phyloP scores from a whole-genome alignment of 192 early-diverging fungal genomes.

The Martensiomyces pterosporus region DNA sequence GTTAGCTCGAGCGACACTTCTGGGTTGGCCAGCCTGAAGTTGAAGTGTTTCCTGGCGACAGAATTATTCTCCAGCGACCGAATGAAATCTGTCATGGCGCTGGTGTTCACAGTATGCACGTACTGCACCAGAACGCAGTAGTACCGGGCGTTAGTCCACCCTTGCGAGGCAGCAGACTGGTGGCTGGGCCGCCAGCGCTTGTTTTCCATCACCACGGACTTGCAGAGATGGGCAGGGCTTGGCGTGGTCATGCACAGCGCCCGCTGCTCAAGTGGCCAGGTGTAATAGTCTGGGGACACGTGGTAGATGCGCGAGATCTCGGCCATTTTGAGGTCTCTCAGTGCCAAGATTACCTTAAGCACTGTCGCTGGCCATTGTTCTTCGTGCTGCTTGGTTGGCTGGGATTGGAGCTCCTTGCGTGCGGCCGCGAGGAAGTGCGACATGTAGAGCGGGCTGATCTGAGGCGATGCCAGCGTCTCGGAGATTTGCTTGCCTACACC shows the following conservation, averaged over 20 bases:
- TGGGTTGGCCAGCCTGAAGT: slow-evolving; percentile 67
- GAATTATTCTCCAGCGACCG: slow-evolving; percentile 49
- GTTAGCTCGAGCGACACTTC: slow-evolving; percentile 64
- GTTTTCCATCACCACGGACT: slow-evolving; percentile 86
- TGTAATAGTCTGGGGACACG: slow-evolving; percentile 74
- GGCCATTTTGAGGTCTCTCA: slow-evolving; percentile 8
- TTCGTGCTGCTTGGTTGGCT: not conserved
- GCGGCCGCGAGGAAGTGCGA: slow-evolving; percentile 13
- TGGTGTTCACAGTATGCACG: slow-evolving; percentile 55
- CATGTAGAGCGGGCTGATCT: slow-evolving; percentile 16
- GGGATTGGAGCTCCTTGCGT: not conserved
- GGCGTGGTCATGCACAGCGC: slow-evolving; percentile 67
- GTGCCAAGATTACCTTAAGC: slow-evolving; percentile 8
- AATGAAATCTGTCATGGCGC: slow-evolving; percentile 62
- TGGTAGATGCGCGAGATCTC: slow-evolving; percentile 57
- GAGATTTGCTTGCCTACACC: slow-evolving; percentile 21
- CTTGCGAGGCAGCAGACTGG: no score
- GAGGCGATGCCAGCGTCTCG: not conserved
- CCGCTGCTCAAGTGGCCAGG: slow-evolving; percentile 69
- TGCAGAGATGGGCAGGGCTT: slow-evolving; percentile 78
- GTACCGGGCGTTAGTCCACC: slow-evolving; percentile 54
- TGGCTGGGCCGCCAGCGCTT: slow-evolving; percentile 57
- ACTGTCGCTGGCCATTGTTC: slow-evolving; percentile 9
- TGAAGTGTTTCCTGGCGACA: slow-evolving; percentile 69
- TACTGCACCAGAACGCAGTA: slow-evolving; percentile 71